Base-by-base conservation (phyloP, 768 basidiomycete species). In the Scleroderma bovista region DNA sequence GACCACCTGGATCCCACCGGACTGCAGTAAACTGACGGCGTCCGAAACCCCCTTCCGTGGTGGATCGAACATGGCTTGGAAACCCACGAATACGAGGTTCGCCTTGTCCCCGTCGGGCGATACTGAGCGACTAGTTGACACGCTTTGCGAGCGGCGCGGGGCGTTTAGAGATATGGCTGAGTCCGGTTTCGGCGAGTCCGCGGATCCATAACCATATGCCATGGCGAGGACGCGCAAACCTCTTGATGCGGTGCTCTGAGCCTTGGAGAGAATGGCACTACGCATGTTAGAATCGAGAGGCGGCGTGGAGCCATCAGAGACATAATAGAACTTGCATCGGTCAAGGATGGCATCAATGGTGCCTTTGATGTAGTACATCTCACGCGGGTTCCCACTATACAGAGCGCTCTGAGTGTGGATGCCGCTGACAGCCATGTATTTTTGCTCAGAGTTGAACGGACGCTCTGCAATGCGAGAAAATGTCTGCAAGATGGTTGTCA, bases 31-130 rank as follows among this genome's bases (percentile, higher is more conserved):
- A 34, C 75, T 76, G 54, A 98, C 86, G 17, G 95, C 85, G 58
- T 92, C 89, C 3, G 88, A 85, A n/a, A 97, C 93, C 24, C 93
- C 95, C 58, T 86, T 86, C 41, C 94, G 76, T 1, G 95, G 95
- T 7, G 95, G 95, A 66, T 98, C 95, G 48, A 87, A 72, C 93
- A 97, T 98, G 11, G 90, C 93, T 63, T 90, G 86, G 69, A 93
- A 95, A 1, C 95, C 95, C 3, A 80, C 88, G 63, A 98, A 97
- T 7, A 94, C 77, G 8, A 98, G 73, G 58, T 83, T 86, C 44
- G 54, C 64, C 57, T 55, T 63, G 59, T 72, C 69, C 63, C 67
- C 53, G 64, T 73, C 60, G 41, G 62, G 66, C 26, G 63, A 29
- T 56, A 67, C 26, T 57, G 66, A n/a, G 60, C 65, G 22, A 44